Evolutionary conservation across 768 basidiomycete genomes (phyloP).

Genomic region (Tremella yokohamensis): DNA sequence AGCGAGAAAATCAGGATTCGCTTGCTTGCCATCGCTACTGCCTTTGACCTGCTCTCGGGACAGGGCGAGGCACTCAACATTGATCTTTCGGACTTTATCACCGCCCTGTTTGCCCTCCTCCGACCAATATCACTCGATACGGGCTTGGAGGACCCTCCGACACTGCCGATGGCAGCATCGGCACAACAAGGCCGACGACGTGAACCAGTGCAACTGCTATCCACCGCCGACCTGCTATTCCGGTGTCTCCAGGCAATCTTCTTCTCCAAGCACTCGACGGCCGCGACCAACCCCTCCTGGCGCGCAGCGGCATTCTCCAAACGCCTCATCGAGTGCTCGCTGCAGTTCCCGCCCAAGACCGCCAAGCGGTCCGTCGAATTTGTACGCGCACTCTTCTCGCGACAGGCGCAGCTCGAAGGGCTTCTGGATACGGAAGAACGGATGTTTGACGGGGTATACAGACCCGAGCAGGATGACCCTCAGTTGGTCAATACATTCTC

Average conservation of each 20-base stretch:
- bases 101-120: conserved; percentile 76
- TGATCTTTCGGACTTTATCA: conserved; percentile 84
- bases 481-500: conserved; percentile 59
- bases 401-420: conserved; percentile 75
- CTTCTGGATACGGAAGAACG: conserved; percentile 84
- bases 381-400: conserved; percentile 65
- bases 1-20: conserved; percentile 55
- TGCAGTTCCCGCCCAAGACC: conserved; percentile 72
- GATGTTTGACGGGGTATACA: conserved; percentile 76
- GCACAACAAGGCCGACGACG: conserved; percentile 26
- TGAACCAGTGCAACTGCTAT: conserved; percentile 24
- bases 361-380: conserved; percentile 71
- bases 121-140: conserved; percentile 66
- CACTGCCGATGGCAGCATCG: conserved; percentile 14
- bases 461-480: conserved; percentile 82
- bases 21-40: conserved; percentile 84
- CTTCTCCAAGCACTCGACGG: conserved; percentile 60
- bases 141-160: conserved; percentile 61
- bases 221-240: conserved; percentile 67
- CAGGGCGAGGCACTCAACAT: conserved; percentile 99
- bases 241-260: conserved; percentile 77
- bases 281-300: conserved; percentile 58
- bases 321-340: conserved; percentile 73
- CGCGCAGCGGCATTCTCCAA: conserved; percentile 89
- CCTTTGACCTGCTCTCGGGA: conserved; percentile 93